A percentile compares a stretch with the other conserved stretches of the same genome.
phyloP scores from a whole-genome alignment of 495 filamentous ascomycete species.

The Penicillium waksmanii region DNA sequence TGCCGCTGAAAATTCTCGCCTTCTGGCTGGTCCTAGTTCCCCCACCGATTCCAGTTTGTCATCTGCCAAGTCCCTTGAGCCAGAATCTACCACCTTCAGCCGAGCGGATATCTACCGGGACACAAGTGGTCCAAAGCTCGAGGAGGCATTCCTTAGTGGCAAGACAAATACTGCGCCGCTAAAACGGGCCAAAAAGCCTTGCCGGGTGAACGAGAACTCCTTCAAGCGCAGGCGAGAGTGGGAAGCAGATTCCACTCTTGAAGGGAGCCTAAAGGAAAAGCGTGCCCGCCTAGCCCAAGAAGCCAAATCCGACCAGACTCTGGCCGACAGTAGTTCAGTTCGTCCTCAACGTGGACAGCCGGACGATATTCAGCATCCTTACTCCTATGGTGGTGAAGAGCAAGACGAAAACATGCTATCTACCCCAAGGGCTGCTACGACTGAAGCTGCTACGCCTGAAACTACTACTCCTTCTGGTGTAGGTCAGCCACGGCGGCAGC shows the following conservation, averaged over 20 bases:
- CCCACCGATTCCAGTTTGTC: constrained; percentile 50
- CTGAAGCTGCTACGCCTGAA: constrained; percentile 1
- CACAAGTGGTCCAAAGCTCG: constrained; percentile 25
- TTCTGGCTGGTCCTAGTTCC: constrained; percentile 26
- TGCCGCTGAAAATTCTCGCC: not conserved
- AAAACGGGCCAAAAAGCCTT: constrained; percentile 30
- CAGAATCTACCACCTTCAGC: constrained; percentile 28
- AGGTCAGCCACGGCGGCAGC: not conserved
- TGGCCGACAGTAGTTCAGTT: constrained; percentile 15
- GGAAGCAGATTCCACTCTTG: constrained; percentile 33
- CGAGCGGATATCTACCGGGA: constrained; percentile 31
- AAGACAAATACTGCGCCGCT: constrained; percentile 38
- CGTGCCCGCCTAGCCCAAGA: constrained; percentile 33
- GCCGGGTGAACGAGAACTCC: constrained; percentile 20
- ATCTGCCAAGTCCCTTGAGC: constrained; percentile 41
- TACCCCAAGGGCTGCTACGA: not conserved
- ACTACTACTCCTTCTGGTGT: not conserved
- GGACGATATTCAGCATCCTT: constrained; percentile 14
- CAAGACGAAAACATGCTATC: constrained; percentile 1
- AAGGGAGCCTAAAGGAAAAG: constrained; percentile 31
- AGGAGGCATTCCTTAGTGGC: constrained; percentile 27
- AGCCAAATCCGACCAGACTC: constrained; percentile 21
- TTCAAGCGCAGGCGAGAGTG: constrained; percentile 34
- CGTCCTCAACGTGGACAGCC: constrained; percentile 14
- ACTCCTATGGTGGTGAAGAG: not conserved